Conservation (phyloP, 1,284 basidiomycete genomes). For the Ceratobasidium sp. region DNA sequence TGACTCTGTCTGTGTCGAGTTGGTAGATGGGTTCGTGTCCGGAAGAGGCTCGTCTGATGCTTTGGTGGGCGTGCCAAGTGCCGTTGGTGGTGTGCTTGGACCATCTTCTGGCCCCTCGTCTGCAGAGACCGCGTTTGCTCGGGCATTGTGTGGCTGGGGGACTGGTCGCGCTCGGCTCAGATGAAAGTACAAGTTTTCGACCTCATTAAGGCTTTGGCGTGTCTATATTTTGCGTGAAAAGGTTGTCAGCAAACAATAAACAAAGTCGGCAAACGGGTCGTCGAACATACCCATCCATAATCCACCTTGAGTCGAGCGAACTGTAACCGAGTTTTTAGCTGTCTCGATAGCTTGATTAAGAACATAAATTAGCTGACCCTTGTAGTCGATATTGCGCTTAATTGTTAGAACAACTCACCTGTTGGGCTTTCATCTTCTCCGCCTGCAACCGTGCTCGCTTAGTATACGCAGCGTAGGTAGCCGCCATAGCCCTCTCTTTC, state of each 20-base stretch:
- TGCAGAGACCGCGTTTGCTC: background rate
- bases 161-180: conserved; percentile 62
- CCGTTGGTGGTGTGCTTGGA: conserved; percentile 26
- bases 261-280: background rate
- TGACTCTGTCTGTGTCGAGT: conserved; percentile 25
- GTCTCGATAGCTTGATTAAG: conserved; percentile 70
- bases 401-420: conserved; percentile 62
- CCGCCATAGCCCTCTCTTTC: conserved; percentile 40
- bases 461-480: conserved; percentile 42
- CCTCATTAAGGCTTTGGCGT: conserved; percentile 76
- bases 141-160: background rate
- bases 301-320: conserved; percentile 84
- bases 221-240: conserved; percentile 42
- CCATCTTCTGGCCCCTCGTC: background rate
- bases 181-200: conserved; percentile 82
- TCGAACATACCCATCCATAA: conserved; percentile 76
- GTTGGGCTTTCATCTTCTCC: conserved; percentile 72
- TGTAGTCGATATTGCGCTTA: conserved; percentile 14
- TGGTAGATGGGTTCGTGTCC: background rate
- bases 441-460: conserved; percentile 43
- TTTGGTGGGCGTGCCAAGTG: conserved; percentile 10
- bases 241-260: conserved; percentile 46
- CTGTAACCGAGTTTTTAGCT: conserved; percentile 79
- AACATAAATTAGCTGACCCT: background rate
- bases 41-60: background rate